Evolutionary conservation across 371 early-diverging fungal species (phyloP), one percentile per base, ranked within the genome.

Genomic region (Homolaphlyctis polyrhiza): DNA sequence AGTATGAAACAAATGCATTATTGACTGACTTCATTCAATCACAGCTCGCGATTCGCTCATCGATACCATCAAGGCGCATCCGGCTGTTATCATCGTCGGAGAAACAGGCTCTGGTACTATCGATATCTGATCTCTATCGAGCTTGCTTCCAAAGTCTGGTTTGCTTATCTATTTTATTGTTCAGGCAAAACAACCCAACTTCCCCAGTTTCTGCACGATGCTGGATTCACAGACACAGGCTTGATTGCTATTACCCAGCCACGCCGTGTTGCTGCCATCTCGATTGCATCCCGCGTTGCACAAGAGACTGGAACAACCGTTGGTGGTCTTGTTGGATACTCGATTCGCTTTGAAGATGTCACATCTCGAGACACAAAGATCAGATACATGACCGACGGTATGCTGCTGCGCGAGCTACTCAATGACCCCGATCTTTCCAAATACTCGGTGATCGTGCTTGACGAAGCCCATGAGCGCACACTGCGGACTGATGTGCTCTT

Each of bases 391-490:
- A 99, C 99, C 0, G 99, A 99, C 72, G 99, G 99, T 70, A 92
- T 99, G 87, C 83, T 99, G 51, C 70, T 99, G 28, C 86, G 96
- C 33, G 99, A 99, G 72, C 79, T 93, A 5, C 79, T 98, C 45
- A 82, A 89, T 1, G 97, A 98, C 67, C 83, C 87, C 16, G 54
- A 90, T 43, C 71, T 97, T 27, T 61, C 77, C 1, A 75, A 85
- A 48, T 99, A 99, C 78, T 87, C 88, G 34, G 87, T 91, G 8
- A 86, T 99, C 57, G 85, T 96, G 16, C 76, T 99, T 35, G 99
- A 99, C 69, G 99, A 99, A 78, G 85, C 98, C 0, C 99, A 99
- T 78, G 99, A 99, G 78, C 88, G 99, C 52, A 97, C 94, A 0
- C 66, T 97, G 60, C 83, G 97, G 57, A 98, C 98, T 0, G 99